phyloP scores from a whole-genome alignment of 805 yeast species.

The Suhomyces pyralidae region DNA sequence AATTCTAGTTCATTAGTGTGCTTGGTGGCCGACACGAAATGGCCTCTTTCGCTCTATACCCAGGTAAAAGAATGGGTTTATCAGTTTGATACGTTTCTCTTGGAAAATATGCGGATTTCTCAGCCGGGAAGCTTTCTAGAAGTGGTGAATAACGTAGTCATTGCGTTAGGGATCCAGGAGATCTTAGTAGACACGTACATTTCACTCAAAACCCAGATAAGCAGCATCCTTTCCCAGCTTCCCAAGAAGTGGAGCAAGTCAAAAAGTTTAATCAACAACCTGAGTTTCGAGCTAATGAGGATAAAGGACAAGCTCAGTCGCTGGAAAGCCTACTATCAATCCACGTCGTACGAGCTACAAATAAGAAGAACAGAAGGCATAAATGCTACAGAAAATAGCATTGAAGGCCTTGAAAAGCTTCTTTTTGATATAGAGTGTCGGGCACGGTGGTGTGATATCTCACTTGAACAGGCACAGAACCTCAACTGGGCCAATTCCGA shows the following conservation, averaged over 20 bases:
- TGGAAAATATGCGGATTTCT: conserved; percentile 6
- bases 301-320: conserved; percentile 42
- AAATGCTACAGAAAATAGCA: neutral
- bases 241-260: conserved; percentile 20
- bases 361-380: neutral
- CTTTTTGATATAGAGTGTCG: conserved; percentile 13
- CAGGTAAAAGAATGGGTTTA: conserved; percentile 34
- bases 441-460: conserved; percentile 35
- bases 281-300: conserved; percentile 36
- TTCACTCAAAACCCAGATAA: conserved; percentile 25
- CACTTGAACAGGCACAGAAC: conserved; percentile 25
- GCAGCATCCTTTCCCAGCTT: conserved; percentile 14
- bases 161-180: conserved; percentile 44
- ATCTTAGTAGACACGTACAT: conserved; percentile 44
- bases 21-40: conserved; percentile 32
- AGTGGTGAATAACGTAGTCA: conserved; percentile 12
- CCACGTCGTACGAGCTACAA: conserved; percentile 9
- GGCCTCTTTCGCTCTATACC: conserved; percentile 37
- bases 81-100: conserved; percentile 25
- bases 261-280: conserved; percentile 29
- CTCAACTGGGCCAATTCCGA: conserved; percentile 30
- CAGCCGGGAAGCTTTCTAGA: neutral
- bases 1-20: conserved; percentile 13
- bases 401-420: neutral
- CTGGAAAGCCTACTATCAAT: conserved; percentile 47